Conservation (phyloP, 176 grass and related monocot genomes). For the Oryza nivara region DNA sequence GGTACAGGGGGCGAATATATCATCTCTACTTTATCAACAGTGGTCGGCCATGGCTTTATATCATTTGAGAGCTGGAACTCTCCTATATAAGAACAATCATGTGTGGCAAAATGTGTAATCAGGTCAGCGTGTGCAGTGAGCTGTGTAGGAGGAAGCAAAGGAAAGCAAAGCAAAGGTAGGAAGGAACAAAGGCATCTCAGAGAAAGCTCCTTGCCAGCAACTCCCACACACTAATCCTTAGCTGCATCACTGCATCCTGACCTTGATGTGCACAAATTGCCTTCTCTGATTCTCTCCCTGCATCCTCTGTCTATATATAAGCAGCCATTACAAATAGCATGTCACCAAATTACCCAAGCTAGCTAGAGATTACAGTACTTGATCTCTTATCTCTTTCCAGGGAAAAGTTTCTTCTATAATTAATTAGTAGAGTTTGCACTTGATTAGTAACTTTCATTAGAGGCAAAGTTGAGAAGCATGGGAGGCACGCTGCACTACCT, state of each 20-base stretch:
- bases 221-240: no score
- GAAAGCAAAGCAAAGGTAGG: background rate
- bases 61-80: background rate
- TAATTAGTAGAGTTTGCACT: background rate
- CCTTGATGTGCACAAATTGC: background rate
- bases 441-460: background rate
- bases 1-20: background rate
- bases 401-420: background rate
- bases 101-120: background rate
- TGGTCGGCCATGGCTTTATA: background rate
- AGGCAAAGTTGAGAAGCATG: constrained; percentile 24
- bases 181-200: background rate
- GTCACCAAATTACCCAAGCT: background rate
- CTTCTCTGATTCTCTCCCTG: background rate
- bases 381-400: background rate
- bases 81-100: background rate
- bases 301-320: background rate
- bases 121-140: background rate
- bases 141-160: background rate
- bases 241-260: background rate
- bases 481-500: constrained; percentile 61
- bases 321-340: background rate
- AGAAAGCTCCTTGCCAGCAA: constrained; percentile 1
- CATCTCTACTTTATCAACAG: background rate
- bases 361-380: background rate